Conservation (phyloP, 2,329 filamentous ascomycete species). For the Didymella glomerata region DNA sequence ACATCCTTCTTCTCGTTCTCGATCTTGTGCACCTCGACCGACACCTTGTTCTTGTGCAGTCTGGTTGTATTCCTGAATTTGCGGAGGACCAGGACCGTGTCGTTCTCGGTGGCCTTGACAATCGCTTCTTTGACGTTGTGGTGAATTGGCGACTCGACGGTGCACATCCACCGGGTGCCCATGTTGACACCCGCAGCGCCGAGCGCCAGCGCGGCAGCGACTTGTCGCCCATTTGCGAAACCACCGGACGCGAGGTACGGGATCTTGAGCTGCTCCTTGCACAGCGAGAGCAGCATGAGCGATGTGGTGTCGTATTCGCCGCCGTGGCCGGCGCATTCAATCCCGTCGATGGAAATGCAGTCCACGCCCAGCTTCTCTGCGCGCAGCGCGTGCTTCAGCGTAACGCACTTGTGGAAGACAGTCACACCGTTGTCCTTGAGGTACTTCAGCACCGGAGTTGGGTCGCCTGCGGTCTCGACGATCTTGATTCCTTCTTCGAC, state of each 20-base stretch:
- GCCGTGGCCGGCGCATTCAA: slow-evolving; percentile 54
- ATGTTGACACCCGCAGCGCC: slow-evolving; percentile 41
- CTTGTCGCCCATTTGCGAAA: slow-evolving; percentile 38
- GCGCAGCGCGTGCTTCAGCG: slow-evolving; percentile 36
- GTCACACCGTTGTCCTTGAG: slow-evolving; percentile 38
- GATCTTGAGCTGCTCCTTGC: slow-evolving; percentile 39
- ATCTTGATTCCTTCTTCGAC: slow-evolving; percentile 42
- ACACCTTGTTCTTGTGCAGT: slow-evolving; percentile 40
- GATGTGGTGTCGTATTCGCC: slow-evolving; percentile 64
- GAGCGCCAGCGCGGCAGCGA: slow-evolving; percentile 39
- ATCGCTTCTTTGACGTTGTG: slow-evolving; percentile 39
- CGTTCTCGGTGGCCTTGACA: slow-evolving; percentile 35
- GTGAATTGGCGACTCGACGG: slow-evolving; percentile 39
- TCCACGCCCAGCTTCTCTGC: slow-evolving; percentile 40
- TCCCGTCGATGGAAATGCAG: slow-evolving; percentile 39
- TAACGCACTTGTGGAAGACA: slow-evolving; percentile 41
- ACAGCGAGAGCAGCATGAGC: slow-evolving; percentile 53
- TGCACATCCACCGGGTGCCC: slow-evolving; percentile 43
- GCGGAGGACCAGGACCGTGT: slow-evolving; percentile 37
- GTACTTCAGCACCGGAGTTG: slow-evolving; percentile 36
- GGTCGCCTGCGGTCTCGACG: slow-evolving; percentile 41
- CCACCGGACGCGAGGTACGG: slow-evolving; percentile 40
- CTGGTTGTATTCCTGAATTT: slow-evolving; percentile 40
- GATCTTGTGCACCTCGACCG: slow-evolving; percentile 35
- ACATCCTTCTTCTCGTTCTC: slow-evolving; percentile 39